Conservation (phyloP, 2,329 filamentous ascomycete species). For the Plenodomus biglobosus region DNA sequence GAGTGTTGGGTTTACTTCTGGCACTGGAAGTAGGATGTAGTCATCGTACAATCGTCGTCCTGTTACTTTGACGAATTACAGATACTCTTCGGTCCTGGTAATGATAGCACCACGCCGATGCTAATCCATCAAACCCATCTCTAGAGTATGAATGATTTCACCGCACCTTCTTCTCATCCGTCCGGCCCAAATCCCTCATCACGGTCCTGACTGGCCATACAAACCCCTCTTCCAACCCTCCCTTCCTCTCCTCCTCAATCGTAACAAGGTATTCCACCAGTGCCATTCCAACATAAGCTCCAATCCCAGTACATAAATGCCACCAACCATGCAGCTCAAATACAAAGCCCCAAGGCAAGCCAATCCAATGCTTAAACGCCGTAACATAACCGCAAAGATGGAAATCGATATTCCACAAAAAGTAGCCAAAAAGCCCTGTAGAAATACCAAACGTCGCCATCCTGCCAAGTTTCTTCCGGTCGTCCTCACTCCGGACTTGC, state of each 20-base stretch:
- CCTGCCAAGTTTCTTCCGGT: conserved; percentile 21
- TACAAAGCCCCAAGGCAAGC: conserved; percentile 58
- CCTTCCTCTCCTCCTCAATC: conserved; percentile 29
- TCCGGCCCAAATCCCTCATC: conserved; percentile 30
- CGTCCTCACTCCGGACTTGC: conserved; percentile 26
- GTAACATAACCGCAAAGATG: conserved; percentile 56
- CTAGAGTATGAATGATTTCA: background rate
- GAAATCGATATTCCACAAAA: conserved; percentile 61
- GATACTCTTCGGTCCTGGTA: too few relatives aligned
- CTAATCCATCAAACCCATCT: too few relatives aligned
- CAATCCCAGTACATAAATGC: conserved; percentile 62
- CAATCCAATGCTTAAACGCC: conserved; percentile 48
- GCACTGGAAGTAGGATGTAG: too few relatives aligned
- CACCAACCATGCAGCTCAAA: conserved; percentile 66
- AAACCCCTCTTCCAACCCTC: conserved; percentile 36
- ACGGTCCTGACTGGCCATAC: conserved; percentile 41
- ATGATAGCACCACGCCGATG: too few relatives aligned
- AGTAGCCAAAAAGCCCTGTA: conserved; percentile 53
- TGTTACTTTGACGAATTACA: too few relatives aligned
- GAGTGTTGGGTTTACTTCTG: too few relatives aligned
- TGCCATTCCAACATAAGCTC: conserved; percentile 50
- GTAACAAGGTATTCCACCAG: conserved; percentile 43
- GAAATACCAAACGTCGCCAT: conserved; percentile 40
- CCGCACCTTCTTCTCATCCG: conserved; percentile 5
- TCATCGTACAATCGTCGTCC: too few relatives aligned